These are phyloP conservation scores for Beauveria medogensis DNA, from an alignment of 2,329 filamentous ascomycete genomes.

Conservation along the genomic window DNA sequence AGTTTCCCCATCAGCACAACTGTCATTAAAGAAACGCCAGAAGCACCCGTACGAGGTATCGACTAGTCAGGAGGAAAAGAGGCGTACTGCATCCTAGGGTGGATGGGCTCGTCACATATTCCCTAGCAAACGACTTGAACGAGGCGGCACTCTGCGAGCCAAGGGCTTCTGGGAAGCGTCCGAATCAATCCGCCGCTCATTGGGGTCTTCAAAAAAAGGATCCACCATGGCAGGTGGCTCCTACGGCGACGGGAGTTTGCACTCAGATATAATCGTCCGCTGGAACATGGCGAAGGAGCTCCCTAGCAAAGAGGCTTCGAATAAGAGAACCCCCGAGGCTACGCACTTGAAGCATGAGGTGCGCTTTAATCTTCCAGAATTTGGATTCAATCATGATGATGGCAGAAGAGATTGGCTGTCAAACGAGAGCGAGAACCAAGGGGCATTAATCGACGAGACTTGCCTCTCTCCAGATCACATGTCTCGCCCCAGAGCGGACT, in stretches of 20 bases:
- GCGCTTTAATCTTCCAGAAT: slow-evolving; percentile 1
- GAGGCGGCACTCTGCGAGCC: slow-evolving; percentile 38
- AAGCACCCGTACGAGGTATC: neutral
- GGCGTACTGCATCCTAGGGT: slow-evolving; percentile 23
- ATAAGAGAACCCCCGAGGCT: neutral
- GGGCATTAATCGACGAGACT: neutral
- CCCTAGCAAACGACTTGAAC: slow-evolving; percentile 41
- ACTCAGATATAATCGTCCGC: slow-evolving; percentile 24
- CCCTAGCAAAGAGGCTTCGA: slow-evolving; percentile 5
- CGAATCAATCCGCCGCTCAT: slow-evolving; percentile 9
- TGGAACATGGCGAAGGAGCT: slow-evolving; percentile 29
- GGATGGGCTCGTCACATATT: slow-evolving; percentile 37
- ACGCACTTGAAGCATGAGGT: neutral
- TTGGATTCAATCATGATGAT: neutral
- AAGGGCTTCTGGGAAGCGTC: slow-evolving; percentile 22
- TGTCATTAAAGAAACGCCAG: neutral
- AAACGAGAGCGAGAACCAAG: neutral
- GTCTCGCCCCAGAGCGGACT: neutral
- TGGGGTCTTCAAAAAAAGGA: slow-evolving; percentile 7
- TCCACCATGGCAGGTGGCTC: slow-evolving; percentile 12
- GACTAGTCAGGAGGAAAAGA: slow-evolving; percentile 3
- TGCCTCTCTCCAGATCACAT: neutral
- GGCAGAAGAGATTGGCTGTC: neutral
- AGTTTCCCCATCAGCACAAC: slow-evolving; percentile 10
- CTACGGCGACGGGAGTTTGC: slow-evolving; percentile 10